Evolutionary conservation across 2,329 filamentous ascomycete species (phyloP).

Genomic region (Trichoderma pleuroti): DNA sequence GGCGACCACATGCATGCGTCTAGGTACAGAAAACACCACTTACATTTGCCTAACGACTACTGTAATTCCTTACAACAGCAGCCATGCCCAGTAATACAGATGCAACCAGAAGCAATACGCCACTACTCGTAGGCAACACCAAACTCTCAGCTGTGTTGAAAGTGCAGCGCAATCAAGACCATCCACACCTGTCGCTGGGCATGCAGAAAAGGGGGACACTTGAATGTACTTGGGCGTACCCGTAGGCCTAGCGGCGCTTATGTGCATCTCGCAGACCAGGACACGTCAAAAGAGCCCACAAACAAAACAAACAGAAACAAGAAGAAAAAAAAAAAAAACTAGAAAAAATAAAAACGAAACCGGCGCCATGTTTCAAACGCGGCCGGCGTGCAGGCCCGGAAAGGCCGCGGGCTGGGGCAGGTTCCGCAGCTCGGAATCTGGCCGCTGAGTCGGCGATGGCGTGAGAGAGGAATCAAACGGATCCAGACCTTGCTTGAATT

Average conservation of each 20-base stretch:
- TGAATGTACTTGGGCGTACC: background rate
- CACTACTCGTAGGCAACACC: background rate
- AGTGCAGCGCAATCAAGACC: background rate
- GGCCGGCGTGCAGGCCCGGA: background rate
- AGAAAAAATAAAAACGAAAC: background rate
- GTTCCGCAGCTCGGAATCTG: background rate
- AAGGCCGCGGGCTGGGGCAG: background rate
- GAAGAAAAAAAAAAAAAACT: background rate
- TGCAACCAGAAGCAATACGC: background rate
- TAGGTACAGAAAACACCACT: background rate
- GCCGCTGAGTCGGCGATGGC: background rate
- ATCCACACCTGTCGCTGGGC: background rate
- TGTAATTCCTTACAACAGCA: background rate
- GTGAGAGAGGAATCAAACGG: background rate
- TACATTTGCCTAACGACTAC: background rate
- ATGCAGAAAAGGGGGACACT: background rate
- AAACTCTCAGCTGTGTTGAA: background rate
- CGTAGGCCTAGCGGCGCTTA: background rate
- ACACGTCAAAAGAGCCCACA: slow-evolving; percentile 1
- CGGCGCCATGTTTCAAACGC: background rate
- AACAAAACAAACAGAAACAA: background rate
- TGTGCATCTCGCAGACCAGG: background rate
- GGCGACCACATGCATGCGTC: background rate
- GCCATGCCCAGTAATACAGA: background rate
- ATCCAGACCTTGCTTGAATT: no score